Conservation (phyloP, 352 stramenopile species). For the Thalassiosira tumida region DNA sequence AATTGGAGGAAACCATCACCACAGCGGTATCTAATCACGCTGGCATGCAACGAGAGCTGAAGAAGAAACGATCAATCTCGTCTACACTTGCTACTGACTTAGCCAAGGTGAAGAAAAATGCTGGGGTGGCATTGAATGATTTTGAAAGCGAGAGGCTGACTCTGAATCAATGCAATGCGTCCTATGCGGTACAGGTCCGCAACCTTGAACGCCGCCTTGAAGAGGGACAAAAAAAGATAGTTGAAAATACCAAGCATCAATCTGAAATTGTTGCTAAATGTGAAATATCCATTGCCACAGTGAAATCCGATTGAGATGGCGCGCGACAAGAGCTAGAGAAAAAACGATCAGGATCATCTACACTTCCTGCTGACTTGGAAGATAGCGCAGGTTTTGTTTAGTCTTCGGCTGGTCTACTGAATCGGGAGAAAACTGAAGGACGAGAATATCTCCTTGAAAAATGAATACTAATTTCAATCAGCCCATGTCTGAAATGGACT, state of each 20-base stretch:
- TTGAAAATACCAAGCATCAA: not conserved
- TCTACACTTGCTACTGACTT: constrained; percentile 3
- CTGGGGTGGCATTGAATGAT: not conserved
- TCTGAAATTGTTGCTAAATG: not conserved
- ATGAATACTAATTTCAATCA: not conserved
- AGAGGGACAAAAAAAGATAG: not conserved
- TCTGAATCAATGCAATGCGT: constrained; percentile 9
- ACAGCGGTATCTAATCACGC: not conserved
- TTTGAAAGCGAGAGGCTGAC: constrained; percentile 56
- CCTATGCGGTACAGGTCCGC: not conserved
- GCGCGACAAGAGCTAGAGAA: not conserved
- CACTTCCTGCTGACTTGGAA: not conserved
- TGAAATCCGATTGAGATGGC: constrained; percentile 34
- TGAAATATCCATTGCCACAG: not conserved
- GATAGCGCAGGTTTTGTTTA: not conserved
- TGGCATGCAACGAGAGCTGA: not conserved
- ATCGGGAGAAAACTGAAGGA: not conserved
- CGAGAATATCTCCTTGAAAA: not conserved
- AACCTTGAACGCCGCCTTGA: constrained; percentile 25
- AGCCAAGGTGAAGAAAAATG: constrained; percentile 49
- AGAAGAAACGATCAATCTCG: not conserved
- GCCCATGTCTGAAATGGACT: not conserved
- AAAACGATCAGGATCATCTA: not conserved
- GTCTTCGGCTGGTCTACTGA: not conserved
- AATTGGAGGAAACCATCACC: not conserved